Evolutionary conservation across 2,329 filamentous ascomycete genomes (phyloP), one percentile per base, ranked within the genome.

Genomic region (Coniochaeta ligniaria): DNA sequence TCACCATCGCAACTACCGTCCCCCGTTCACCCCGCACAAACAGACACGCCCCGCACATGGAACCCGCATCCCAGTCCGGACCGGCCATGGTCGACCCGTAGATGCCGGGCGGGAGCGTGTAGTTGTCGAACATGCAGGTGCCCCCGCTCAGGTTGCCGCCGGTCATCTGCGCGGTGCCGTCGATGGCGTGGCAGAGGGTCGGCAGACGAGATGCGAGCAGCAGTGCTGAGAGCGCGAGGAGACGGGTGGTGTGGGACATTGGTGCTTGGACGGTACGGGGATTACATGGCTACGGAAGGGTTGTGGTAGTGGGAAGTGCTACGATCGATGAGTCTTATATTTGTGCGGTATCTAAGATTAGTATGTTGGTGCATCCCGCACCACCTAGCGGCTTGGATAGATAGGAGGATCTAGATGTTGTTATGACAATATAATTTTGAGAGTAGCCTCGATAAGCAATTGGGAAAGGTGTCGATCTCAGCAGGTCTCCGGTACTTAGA

Each of bases 81-180:
- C 79, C 79, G 0, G 85, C 84, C 57, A 86, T 78, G 1, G 87
- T 87, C 11, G 85, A 86, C 60, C 87, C 87, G 66, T 76, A 83
- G 60, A 89, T 71, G 14, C 76, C 75, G 12, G 79, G 75, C 7
- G 86, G 85, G 28, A 89, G 74, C 2, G 79, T 85, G 74, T 88
- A 88, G 58, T 79, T 82, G 8, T 77, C 76, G 76, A 89, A 88
- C 14, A 81, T 84, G 73, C 87, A 90, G 61, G 78, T 80, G 63
- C 87, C 87, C 43, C 85, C 85, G 6, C 73, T 70, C 2, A 85
- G 69, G 68, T 84, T 82, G 33, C 83, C 82, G 35, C 79, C 78
- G 17, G 47, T 52, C 26, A 28, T 26, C 26, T 52, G 47, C 6
- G 22, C 22, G 47, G 24, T 52, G 47, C 47, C 43, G 24, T 47